Conservation (phyloP, 805 yeast species). For the Henningerozyma blattae region DNA sequence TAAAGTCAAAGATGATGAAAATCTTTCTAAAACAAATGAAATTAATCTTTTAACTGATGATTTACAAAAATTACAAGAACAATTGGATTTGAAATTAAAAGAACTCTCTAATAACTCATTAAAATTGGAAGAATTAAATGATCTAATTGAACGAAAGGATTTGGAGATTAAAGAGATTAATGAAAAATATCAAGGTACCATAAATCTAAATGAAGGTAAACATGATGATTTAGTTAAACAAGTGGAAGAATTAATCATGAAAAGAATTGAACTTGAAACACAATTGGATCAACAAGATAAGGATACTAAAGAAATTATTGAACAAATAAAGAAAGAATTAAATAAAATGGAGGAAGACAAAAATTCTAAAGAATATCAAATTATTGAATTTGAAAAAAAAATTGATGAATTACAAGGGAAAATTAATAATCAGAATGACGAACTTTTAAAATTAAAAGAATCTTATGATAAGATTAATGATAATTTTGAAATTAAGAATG, state of each 20-base stretch:
- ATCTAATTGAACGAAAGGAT: constrained; percentile 2
- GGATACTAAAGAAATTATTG: constrained; percentile 1
- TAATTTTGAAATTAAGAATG: constrained; percentile 26
- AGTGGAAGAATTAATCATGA: constrained; percentile 1
- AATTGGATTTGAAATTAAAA: too few relatives aligned
- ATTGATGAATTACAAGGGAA: constrained; percentile 7
- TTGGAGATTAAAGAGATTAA: constrained; percentile 3
- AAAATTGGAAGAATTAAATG: constrained; percentile 1
- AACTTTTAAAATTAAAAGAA: constrained; percentile 10
- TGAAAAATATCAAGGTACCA: constrained; percentile 1
- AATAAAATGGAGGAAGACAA: constrained; percentile 1
- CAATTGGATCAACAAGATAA: constrained; percentile 4
- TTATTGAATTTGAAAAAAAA: constrained; percentile 1
- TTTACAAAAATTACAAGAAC: too few relatives aligned
- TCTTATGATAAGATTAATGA: constrained; percentile 20
- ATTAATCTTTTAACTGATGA: too few relatives aligned
- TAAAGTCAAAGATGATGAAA: constrained; percentile 3
- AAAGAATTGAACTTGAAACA: constrained; percentile 5
- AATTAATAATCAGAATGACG: constrained; percentile 7
- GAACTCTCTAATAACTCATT: too few relatives aligned
- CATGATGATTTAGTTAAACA: constrained; percentile 1
- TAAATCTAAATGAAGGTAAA: constrained; percentile 1
- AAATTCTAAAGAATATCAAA: constrained; percentile 1
- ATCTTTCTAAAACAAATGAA: too few relatives aligned
- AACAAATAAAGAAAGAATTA: not conserved